Base-by-base conservation (phyloP, 2,329 filamentous ascomycete species). In the Leptographium wingfieldii region DNA sequence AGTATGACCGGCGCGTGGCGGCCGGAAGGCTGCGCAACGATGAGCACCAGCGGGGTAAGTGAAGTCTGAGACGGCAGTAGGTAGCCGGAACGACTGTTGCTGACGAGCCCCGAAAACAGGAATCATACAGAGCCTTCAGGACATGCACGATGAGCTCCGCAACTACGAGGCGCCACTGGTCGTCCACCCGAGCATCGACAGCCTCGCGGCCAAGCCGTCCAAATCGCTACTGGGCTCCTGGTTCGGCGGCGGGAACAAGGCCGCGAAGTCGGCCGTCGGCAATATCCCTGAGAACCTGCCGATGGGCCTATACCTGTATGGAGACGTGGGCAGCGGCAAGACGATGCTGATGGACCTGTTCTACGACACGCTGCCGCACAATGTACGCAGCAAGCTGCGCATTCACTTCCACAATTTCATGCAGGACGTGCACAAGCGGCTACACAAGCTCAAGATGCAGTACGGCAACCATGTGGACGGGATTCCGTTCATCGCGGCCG, bases 381-480 rank as follows among this genome's bases (percentile, higher is more conserved):
- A 87, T 62, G 91, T 97, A 65, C 81, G 79, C 60, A 83, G 84
- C 38, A 96, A 96, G 76, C 95, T 87, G 55, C 82, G 94, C 55
- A 96, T 99, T 68, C 94, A 99, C 76, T 99, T 99, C 74, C 91
- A 97, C 77, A 96, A 96, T 72, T 99, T 99, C 77, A 99, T 99
- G 94, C 94, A 97, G 73, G 89, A 95, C 72, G 87, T 97, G 56
- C 94, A 99, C 75, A 90, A 87, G 72, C 82, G 92, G 62, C 76
- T 97, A 67, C 94, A 97, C 76, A 84, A 84, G 69, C 86, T 95
- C 74, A 96, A 96, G 76, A 87, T 94, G 81, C 76, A 85, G 67
- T 83, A 95, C 71, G 94, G 94, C 35, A 91, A 85, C 69, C 91
- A 96, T 66, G 81, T 96, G 48, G 94, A 99, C 72, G 90, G 84